A percentile compares a stretch with the other conserved stretches of the same genome.
phyloP scores from a whole-genome alignment of 805 yeast species.

The Lachancea dasiensis region DNA sequence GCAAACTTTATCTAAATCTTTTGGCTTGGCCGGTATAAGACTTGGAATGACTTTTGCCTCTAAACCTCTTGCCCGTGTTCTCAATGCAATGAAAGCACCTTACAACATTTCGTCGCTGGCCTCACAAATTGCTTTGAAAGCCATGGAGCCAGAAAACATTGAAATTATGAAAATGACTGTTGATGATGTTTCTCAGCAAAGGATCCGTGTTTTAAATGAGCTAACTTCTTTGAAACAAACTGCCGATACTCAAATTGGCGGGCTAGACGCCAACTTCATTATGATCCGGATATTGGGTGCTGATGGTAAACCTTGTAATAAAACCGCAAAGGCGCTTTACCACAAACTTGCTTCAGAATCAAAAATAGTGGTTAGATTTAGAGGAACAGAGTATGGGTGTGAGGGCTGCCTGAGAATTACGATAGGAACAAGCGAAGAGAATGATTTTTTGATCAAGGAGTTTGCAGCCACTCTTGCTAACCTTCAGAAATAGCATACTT shows the following conservation, averaged over 20 bases:
- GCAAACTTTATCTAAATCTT: slow-evolving; percentile 91
- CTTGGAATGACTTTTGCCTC: slow-evolving; percentile 74
- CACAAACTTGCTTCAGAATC: slow-evolving; percentile 61
- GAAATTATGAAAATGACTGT: slow-evolving; percentile 53
- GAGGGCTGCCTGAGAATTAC: slow-evolving; percentile 82
- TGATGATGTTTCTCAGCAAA: slow-evolving; percentile 45
- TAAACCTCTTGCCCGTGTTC: slow-evolving; percentile 51
- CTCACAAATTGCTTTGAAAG: slow-evolving; percentile 66
- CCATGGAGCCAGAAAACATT: slow-evolving; percentile 56
- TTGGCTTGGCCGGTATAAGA: slow-evolving; percentile 93
- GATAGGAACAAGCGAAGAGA: slow-evolving; percentile 78
- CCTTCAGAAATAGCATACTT: slow-evolving; percentile 10
- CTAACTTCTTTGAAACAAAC: slow-evolving; percentile 55
- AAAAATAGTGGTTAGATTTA: slow-evolving; percentile 79
- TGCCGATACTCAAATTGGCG: slow-evolving; percentile 68
- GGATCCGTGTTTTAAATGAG: slow-evolving; percentile 46
- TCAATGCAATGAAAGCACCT: slow-evolving; percentile 93
- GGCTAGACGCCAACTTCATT: slow-evolving; percentile 79
- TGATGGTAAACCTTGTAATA: slow-evolving; percentile 53
- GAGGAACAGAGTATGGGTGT: slow-evolving; percentile 90
- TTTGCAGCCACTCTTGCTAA: slow-evolving; percentile 35
- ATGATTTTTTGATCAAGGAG: slow-evolving; percentile 47
- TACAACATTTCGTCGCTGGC: slow-evolving; percentile 85
- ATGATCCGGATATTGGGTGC: slow-evolving; percentile 71
- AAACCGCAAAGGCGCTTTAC: slow-evolving; percentile 64